Evolutionary conservation across 73 alveolate species (phyloP).

Genomic region (Diophrys sp.): DNA sequence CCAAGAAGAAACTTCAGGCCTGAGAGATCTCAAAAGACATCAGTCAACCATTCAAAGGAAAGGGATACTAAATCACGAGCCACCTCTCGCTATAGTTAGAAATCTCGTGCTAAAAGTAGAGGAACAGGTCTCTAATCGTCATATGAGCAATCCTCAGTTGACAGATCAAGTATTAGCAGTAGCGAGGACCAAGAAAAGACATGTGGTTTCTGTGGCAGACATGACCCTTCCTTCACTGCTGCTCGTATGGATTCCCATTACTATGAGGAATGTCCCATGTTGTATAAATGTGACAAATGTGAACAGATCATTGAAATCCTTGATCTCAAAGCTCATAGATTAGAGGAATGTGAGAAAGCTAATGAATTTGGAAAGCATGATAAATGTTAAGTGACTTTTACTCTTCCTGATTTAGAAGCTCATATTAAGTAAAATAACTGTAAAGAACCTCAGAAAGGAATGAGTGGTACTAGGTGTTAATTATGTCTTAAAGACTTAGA

Average conservation of each 20-base stretch:
- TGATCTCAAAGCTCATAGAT: constrained; percentile 73
- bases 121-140: constrained; percentile 7
- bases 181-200: constrained; percentile 4
- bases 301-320: constrained; percentile 86
- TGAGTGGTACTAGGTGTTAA: constrained; percentile 59
- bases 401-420: constrained; percentile 75
- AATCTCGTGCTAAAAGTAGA: constrained; percentile 21
- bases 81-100: background rate
- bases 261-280: constrained; percentile 91
- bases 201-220: constrained; percentile 82
- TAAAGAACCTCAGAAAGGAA: constrained; percentile 41
- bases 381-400: constrained; percentile 94
- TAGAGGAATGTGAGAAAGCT: constrained; percentile 85
- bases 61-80: background rate
- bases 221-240: constrained; percentile 71
- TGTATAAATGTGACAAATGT: constrained; percentile 82
- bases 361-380: constrained; percentile 81
- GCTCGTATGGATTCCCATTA: constrained; percentile 86
- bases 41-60: background rate
- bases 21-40: background rate
- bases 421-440: constrained; percentile 79
- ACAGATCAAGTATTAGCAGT: background rate
- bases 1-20: background rate
- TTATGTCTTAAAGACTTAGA: constrained; percentile 67
- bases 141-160: background rate